Percentiles rank a stretch among this genome's conserved stretches.
Evolutionary conservation across 441 rosid species (phyloP).

Genomic region (Corymbia citriodora): DNA sequence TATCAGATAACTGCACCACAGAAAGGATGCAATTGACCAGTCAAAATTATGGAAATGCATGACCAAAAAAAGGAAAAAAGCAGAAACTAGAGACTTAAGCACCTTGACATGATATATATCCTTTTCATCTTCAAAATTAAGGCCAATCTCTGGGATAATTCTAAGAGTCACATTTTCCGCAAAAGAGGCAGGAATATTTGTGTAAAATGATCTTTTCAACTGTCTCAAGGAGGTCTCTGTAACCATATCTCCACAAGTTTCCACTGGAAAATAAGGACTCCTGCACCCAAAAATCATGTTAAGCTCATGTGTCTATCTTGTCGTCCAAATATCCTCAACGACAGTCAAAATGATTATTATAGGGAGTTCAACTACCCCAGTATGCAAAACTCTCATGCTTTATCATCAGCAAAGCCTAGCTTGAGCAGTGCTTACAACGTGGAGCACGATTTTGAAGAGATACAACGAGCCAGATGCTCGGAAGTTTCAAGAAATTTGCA

Average conservation of each 20-base stretch:
- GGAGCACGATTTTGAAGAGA: background rate
- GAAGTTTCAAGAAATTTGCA: background rate
- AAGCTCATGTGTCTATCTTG: background rate
- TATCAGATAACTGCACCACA: constrained; percentile 42
- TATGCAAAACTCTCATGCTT: background rate
- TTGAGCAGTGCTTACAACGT: background rate
- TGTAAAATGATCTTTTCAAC: constrained; percentile 27
- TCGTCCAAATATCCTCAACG: background rate
- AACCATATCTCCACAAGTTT: background rate
- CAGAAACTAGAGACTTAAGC: background rate
- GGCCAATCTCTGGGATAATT: constrained; percentile 36
- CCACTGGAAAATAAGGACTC: background rate
- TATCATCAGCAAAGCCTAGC: background rate
- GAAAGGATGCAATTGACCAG: background rate
- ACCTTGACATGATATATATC: constrained; percentile 60
- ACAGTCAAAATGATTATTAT: background rate
- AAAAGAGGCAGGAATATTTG: constrained; percentile 43
- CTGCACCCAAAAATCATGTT: background rate
- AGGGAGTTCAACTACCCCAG: background rate
- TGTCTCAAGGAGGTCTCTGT: constrained; percentile 22
- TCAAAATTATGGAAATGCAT: background rate
- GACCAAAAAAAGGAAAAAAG: background rate
- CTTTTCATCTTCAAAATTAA: constrained; percentile 35
- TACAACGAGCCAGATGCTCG: background rate
- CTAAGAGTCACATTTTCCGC: constrained; percentile 21